Base-by-base conservation (phyloP, 495 filamentous ascomycete species). In the Aspergillus nidulans region DNA sequence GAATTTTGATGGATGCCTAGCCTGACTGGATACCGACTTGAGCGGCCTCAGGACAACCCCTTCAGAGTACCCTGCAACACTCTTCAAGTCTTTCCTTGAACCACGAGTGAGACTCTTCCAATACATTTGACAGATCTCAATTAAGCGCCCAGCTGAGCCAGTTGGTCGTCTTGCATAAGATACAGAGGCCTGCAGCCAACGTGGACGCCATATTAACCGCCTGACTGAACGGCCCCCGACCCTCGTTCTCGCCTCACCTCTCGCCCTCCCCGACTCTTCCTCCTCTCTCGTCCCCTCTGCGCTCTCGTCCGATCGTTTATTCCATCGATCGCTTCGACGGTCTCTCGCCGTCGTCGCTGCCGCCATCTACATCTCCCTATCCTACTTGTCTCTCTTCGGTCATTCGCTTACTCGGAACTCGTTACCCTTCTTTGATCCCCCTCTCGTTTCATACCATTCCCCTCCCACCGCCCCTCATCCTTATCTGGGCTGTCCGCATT, bases 1-100 rank as follows among this genome's bases (percentile, higher is more conserved):
- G 38, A 32, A 21, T 41, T 53, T 58, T 53, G 13, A 42, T 42
- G 49, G 49, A 53, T 53, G 49, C 49, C 55, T 58, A 58, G 49
- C 24, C 41, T 52, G 41, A 41, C 48, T 52, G 13, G 46, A 12
- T 3, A 15, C 32, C 9, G 15, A 43, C 28, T 26, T 4, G 13
- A 18, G 38, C 9, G 30, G 30, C 44, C 25, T 30, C 44, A 47
- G 25, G 41, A 24, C 30, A 13, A 12, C 18, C 36, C 36, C n/a
- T n/a, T n/a, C n/a, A n/a, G n/a, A n/a, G n/a, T n/a, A n/a, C n/a
- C n/a, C n/a, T n/a, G n/a, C n/a, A n/a, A 39, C 36, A 39, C 36
- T 39, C 36, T 39, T 12, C n/a, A n/a, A n/a, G n/a, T n/a, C n/a
- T n/a, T n/a, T n/a, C n/a, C n/a, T 10, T 34, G 2, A 12, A 34